Percentiles rank a stretch among this genome's conserved stretches.
These are phyloP conservation scores for Lepraria neglecta DNA, from an alignment of 495 filamentous ascomycete genomes.

Conservation along the genomic window DNA sequence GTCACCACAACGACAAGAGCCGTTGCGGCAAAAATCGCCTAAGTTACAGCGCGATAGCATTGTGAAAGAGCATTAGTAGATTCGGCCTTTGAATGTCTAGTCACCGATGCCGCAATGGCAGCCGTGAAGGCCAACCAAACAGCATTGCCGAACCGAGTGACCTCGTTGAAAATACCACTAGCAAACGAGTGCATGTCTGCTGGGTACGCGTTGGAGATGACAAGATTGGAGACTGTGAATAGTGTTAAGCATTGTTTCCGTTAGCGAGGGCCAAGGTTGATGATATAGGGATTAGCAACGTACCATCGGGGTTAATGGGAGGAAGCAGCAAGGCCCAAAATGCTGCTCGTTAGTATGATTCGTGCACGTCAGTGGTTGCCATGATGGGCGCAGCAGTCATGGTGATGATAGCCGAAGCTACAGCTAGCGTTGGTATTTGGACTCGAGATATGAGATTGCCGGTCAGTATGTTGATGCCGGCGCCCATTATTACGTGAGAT, in stretches of 20 bases:
- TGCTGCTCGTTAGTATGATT: constrained; percentile 30
- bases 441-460: constrained; percentile 27
- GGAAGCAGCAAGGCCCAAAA: constrained; percentile 41
- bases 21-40: not conserved
- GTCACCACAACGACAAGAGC: not conserved
- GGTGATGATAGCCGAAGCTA: constrained; percentile 20
- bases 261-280: constrained; percentile 15
- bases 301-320: constrained; percentile 49
- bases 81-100: not conserved
- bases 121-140: constrained; percentile 47
- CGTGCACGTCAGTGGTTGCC: constrained; percentile 33
- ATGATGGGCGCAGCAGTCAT: constrained; percentile 31
- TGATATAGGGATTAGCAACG: constrained; percentile 45
- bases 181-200: constrained; percentile 47
- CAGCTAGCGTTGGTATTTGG: constrained; percentile 25
- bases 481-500: constrained; percentile 29
- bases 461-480: constrained; percentile 25
- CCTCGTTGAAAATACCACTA: constrained; percentile 55
- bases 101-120: constrained; percentile 37
- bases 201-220: constrained; percentile 48
- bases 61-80: not conserved
- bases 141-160: constrained; percentile 49
- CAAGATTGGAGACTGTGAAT: constrained; percentile 55
- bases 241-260: constrained; percentile 29
- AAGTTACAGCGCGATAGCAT: not conserved